These are phyloP conservation scores for Polygonum aviculare DNA, from an alignment of 148 eudicot species.

Conservation along the genomic window DNA sequence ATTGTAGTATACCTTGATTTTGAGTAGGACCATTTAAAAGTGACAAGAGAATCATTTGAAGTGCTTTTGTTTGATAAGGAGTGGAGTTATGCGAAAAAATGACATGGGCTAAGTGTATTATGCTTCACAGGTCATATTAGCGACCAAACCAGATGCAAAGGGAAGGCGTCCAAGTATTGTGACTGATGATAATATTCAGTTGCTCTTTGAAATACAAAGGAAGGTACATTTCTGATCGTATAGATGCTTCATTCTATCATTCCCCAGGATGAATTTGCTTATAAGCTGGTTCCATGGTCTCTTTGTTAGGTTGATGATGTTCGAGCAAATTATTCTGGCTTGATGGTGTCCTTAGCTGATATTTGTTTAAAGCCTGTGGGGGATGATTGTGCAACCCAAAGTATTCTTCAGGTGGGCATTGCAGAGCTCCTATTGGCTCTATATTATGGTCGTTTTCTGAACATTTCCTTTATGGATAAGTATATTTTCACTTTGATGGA, in stretches of 20 bases:
- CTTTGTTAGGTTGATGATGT: conserved; percentile 47
- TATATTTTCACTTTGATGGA: background rate
- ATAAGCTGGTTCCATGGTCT: background rate
- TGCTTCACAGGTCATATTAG: conserved; percentile 43
- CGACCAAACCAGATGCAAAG: conserved; percentile 36
- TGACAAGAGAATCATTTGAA: background rate
- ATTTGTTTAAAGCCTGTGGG: conserved; percentile 72
- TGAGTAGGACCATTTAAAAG: background rate
- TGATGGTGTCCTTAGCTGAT: conserved; percentile 46
- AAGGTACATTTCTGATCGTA: conserved; percentile 29
- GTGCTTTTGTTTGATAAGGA: background rate
- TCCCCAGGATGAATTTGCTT: background rate
- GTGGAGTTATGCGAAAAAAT: background rate
- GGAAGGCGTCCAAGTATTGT: conserved; percentile 51
- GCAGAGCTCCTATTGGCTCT: background rate
- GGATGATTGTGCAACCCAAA: conserved; percentile 66
- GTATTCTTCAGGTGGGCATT: conserved; percentile 51
- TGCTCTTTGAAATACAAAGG: conserved; percentile 62
- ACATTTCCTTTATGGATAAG: background rate
- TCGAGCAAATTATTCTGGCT: conserved; percentile 49
- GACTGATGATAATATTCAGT: conserved; percentile 53
- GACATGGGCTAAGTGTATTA: conserved; percentile 8
- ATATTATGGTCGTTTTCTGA: background rate
- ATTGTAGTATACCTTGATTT: background rate
- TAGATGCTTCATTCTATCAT: background rate